Evolutionary conservation across 2,329 filamentous ascomycete species (phyloP), one percentile per base, ranked within the genome.

Genomic region (Cercospora janseana): DNA sequence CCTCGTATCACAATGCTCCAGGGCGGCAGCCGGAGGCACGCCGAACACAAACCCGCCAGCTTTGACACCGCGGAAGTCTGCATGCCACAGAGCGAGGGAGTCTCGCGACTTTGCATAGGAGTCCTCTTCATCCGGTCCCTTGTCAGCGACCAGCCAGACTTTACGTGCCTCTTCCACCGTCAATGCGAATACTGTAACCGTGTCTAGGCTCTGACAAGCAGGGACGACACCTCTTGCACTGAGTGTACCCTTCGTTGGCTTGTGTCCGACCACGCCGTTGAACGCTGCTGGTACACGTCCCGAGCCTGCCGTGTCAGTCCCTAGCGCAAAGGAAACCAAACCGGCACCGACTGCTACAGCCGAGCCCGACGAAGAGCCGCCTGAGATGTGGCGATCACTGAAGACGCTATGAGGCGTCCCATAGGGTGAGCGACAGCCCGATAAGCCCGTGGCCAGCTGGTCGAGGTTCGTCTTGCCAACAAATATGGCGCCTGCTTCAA

Each of bases 391-490:
- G n/a, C 72, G 65, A 29, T 68, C 65, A 58, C 73, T 66, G 62
- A 71, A 80, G 0, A 79, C 70, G 47, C 78, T 81, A 16, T 76
- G 71, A 1, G 79, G 76, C 15, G 72, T 75, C 2, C 80, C 81
- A 54, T 78, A 82, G 0, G 80, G 78, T 1, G 78, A 81, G 20
- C 80, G 74, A 38, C 76, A 79, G 12, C 80, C 81, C 9, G 75
- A 78, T 2, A 84, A 70, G 0, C 81, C 81, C 0, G 80, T 83
- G 2, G 80, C 81, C 3, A 84, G 71, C 63, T 84, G 80, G 60
- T 85, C 81, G 46, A 84, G 72, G 54, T 82, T 83, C 0, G 76
- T 72, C 61, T 83, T 84, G 26, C 79, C 80, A 3, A 84, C 69
- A 40, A 83, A 77, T 4, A 83, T 69, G 1, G 77, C 80, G 2